These are phyloP conservation scores for Astrothelium subdiscretum DNA, from an alignment of 495 filamentous ascomycete species.

Conservation along the genomic window DNA sequence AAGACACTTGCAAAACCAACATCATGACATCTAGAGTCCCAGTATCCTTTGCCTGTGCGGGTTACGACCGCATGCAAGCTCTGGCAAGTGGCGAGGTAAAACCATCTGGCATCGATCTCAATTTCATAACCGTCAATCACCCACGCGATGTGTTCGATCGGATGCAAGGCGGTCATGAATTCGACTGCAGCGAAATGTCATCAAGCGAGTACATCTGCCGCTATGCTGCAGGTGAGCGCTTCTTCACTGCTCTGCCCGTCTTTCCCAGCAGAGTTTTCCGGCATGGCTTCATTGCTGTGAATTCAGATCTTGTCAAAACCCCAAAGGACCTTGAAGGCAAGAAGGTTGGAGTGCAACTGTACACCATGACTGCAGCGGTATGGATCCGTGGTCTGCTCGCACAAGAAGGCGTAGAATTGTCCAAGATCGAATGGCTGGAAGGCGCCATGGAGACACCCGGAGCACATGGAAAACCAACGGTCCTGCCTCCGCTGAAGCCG, in stretches of 20 bases:
- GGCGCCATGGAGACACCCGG: slow-evolving; percentile 26
- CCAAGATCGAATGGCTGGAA: slow-evolving; percentile 28
- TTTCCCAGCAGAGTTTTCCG: slow-evolving; percentile 32
- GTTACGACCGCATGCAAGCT: slow-evolving; percentile 8
- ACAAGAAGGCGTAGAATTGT: slow-evolving; percentile 29
- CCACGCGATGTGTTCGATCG: slow-evolving; percentile 26
- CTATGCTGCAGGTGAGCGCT: slow-evolving; percentile 22
- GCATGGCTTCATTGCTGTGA: slow-evolving; percentile 31
- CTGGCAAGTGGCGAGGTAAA: slow-evolving; percentile 16
- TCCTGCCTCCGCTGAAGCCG: slow-evolving; percentile 21
- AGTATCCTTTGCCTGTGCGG: slow-evolving; percentile 2
- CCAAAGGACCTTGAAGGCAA: slow-evolving; percentile 32
- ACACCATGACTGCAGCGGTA: slow-evolving; percentile 35
- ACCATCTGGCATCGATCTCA: slow-evolving; percentile 24
- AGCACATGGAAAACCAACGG: slow-evolving; percentile 24
- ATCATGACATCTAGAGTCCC: slow-evolving; percentile 3
- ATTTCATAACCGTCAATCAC: slow-evolving; percentile 23
- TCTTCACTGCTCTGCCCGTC: slow-evolving; percentile 31
- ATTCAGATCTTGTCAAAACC: slow-evolving; percentile 23
- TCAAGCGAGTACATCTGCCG: slow-evolving; percentile 28
- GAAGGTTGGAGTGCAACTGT: slow-evolving; percentile 30
- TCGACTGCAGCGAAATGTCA: slow-evolving; percentile 31
- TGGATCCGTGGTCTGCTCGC: slow-evolving; percentile 29
- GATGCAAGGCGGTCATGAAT: slow-evolving; percentile 21
- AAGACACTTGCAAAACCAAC: background rate